These are phyloP conservation scores for Leccinum boreale DNA, from an alignment of 768 basidiomycete species.

Conservation along the genomic window DNA sequence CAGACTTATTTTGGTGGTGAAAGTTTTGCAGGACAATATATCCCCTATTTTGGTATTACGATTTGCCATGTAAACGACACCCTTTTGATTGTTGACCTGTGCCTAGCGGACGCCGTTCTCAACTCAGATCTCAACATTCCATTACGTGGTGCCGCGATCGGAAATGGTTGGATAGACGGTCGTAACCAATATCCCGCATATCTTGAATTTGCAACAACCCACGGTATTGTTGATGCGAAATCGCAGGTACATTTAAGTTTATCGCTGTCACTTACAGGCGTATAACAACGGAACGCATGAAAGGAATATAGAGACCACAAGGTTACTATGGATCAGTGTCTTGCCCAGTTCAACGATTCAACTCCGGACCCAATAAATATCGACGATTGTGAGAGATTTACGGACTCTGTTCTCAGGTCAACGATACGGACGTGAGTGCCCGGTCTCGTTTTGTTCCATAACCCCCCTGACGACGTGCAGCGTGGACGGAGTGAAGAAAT, in stretches of 20 bases:
- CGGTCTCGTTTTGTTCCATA: background rate
- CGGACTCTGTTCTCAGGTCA: conserved; percentile 35
- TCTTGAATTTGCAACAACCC: conserved; percentile 78
- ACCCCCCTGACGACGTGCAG: conserved; percentile 35
- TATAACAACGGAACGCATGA: conserved; percentile 2
- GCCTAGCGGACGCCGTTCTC: conserved; percentile 73
- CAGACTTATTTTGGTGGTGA: conserved; percentile 97
- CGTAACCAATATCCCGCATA: conserved; percentile 86
- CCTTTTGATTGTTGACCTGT: conserved; percentile 4
- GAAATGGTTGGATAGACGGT: conserved; percentile 98
- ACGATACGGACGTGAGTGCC: conserved; percentile 22
- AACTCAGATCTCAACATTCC: conserved; percentile 55
- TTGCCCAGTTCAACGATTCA: conserved; percentile 37
- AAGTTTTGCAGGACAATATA: conserved; percentile 96
- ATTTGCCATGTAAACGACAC: background rate
- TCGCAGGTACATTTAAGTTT: conserved; percentile 49
- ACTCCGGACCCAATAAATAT: conserved; percentile 55
- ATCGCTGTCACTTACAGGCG: background rate
- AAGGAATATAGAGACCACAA: conserved; percentile 65
- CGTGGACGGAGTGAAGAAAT: conserved; percentile 65
- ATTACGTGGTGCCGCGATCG: conserved; percentile 82
- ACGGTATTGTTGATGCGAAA: conserved; percentile 70
- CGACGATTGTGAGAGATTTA: conserved; percentile 60
- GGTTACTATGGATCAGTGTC: conserved; percentile 56
- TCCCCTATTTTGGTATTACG: conserved; percentile 83